These are phyloP conservation scores for Colletotrichum sp. DNA, from an alignment of 2,329 filamentous ascomycete species.

Conservation along the genomic window DNA sequence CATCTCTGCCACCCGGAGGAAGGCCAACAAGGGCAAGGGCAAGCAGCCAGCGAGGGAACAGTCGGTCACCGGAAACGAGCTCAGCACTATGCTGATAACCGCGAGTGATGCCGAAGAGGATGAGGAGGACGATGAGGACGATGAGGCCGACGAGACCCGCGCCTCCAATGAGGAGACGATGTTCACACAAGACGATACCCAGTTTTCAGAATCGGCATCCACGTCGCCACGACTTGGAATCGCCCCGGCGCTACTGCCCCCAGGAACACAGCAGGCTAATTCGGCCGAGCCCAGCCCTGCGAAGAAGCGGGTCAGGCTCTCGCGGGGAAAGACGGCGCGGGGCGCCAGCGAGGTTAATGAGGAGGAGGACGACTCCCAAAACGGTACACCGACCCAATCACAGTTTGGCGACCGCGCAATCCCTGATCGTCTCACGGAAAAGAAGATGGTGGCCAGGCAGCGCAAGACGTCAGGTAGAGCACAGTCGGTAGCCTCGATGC, in stretches of 20 bases:
- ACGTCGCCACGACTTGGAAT: background rate
- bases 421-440: constrained; percentile 11
- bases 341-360: background rate
- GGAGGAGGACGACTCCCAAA: background rate
- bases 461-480: constrained; percentile 1
- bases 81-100: background rate
- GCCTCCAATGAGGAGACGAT: background rate
- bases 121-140: background rate
- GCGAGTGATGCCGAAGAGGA: background rate
- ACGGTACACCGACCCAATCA: background rate
- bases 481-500: background rate
- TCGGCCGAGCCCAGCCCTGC: background rate
- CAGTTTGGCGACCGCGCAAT: background rate
- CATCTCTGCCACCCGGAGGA: background rate
- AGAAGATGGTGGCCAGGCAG: background rate
- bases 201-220: background rate
- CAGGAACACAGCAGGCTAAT: background rate
- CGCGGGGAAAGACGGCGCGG: background rate
- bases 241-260: background rate
- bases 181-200: background rate
- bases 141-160: background rate
- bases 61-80: background rate
- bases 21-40: background rate
- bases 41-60: background rate
- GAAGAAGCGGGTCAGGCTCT: constrained; percentile 14